Evolutionary conservation across 108 stramenopile genomes (phyloP).

Genomic region (Bacterosira constricta): DNA sequence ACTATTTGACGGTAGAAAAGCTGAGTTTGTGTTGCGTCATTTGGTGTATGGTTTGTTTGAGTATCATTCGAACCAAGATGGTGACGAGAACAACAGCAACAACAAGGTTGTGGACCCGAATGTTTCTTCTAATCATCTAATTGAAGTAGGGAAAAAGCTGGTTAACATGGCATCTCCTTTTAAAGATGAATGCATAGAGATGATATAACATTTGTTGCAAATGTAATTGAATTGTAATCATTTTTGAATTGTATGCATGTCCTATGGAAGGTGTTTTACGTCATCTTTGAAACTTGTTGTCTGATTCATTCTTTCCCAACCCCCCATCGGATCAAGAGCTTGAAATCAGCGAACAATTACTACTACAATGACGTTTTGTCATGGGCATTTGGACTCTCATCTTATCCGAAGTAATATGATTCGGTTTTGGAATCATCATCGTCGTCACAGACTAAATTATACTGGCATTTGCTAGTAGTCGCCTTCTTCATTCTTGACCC

Average conservation of each 20-base stretch:
- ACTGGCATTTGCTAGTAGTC: too few relatives aligned
- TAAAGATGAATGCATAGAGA: constrained; percentile 41
- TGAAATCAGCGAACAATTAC: too few relatives aligned
- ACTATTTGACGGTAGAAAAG: constrained; percentile 58
- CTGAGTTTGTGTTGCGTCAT: constrained; percentile 59
- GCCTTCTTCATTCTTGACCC: too few relatives aligned
- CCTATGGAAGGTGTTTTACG: too few relatives aligned
- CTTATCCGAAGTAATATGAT: too few relatives aligned
- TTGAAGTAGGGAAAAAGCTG: constrained; percentile 30
- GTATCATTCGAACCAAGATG: neutral
- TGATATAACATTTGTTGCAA: constrained; percentile 49
- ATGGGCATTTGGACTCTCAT: too few relatives aligned
- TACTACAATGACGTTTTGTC: too few relatives aligned
- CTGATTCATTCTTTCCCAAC: too few relatives aligned
- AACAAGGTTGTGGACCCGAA: neutral
- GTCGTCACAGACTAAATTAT: too few relatives aligned
- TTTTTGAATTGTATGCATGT: constrained; percentile 1
- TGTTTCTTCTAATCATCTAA: neutral
- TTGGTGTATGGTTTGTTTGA: constrained; percentile 55
- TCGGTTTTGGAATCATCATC: too few relatives aligned
- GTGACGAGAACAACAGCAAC: neutral
- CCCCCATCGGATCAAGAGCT: too few relatives aligned
- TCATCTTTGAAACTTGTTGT: too few relatives aligned
- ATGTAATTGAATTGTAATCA: constrained; percentile 23
- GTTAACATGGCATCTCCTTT: constrained; percentile 36